Percentiles rank a stretch among this genome's conserved stretches.
phyloP scores from a whole-genome alignment of 1,284 basidiomycete genomes.

The Tilletiaria anomala region DNA sequence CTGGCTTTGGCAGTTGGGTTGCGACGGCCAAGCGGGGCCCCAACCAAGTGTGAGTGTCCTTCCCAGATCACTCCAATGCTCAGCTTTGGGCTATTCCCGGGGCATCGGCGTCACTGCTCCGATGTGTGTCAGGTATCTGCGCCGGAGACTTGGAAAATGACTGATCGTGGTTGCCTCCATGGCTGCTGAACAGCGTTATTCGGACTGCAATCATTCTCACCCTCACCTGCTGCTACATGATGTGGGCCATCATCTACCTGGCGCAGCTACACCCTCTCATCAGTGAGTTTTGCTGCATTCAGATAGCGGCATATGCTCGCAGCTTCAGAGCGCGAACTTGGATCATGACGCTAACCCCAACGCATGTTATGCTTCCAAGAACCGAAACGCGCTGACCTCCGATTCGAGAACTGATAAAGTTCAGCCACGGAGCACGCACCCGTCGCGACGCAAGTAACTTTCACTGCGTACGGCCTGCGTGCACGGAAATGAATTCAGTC shows the following conservation, averaged over 20 bases:
- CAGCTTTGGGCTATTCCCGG: neutral
- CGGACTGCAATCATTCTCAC: conserved; percentile 28
- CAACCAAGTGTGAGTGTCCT: conserved; percentile 33
- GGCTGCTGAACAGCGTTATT: conserved; percentile 32
- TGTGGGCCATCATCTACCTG: conserved; percentile 39
- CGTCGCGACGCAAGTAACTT: no score
- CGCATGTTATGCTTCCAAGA: conserved; percentile 7
- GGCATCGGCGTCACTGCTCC: neutral
- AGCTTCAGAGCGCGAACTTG: neutral
- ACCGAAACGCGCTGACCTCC: conserved; percentile 27
- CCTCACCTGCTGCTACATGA: conserved; percentile 36
- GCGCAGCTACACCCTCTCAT: conserved; percentile 38
- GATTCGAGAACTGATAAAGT: conserved; percentile 15
- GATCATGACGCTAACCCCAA: neutral
- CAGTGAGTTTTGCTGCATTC: conserved; percentile 16
- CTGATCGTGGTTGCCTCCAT: no score
- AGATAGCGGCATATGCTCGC: neutral
- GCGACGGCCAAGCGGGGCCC: conserved; percentile 33
- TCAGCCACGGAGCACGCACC: no score
- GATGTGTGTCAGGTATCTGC: no score
- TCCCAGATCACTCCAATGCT: neutral
- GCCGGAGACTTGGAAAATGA: no score
- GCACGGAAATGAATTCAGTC: no score
- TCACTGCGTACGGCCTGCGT: no score
- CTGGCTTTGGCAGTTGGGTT: conserved; percentile 22